Conservation (phyloP, 441 rosid species). For the Pelargonium australe region DNA sequence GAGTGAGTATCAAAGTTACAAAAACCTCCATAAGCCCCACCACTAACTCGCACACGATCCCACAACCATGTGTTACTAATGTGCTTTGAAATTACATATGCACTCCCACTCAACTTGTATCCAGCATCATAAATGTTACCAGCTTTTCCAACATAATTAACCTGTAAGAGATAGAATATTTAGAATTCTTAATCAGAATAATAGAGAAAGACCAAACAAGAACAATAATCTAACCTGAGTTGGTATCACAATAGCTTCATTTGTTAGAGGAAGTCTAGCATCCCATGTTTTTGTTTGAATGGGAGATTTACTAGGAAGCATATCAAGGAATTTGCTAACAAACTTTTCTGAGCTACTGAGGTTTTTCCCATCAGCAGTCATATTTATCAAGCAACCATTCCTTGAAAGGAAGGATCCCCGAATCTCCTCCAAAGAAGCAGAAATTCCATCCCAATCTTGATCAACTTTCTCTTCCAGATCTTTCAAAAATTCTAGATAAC, state of each 20-base stretch:
- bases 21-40: constrained; percentile 97
- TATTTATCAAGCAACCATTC: constrained; percentile 72
- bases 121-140: constrained; percentile 68
- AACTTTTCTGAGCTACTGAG: constrained; percentile 48
- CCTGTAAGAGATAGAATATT: constrained; percentile 39
- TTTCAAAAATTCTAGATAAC: constrained; percentile 77
- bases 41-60: constrained; percentile 93
- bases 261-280: constrained; percentile 49
- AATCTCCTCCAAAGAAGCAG: constrained; percentile 82
- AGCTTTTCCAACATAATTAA: constrained; percentile 94
- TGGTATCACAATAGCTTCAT: constrained; percentile 87
- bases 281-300: constrained; percentile 43
- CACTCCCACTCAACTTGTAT: constrained; percentile 73
- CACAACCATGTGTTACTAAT: constrained; percentile 93
- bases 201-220: not conserved
- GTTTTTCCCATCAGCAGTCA: constrained; percentile 80
- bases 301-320: constrained; percentile 60
- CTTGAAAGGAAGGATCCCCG: constrained; percentile 66
- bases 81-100: constrained; percentile 87
- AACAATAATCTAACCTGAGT: constrained; percentile 55
- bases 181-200: constrained; percentile 1
- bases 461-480: constrained; percentile 74
- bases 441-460: constrained; percentile 79
- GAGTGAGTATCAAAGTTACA: constrained; percentile 91
- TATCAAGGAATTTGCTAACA: constrained; percentile 70